Percentiles rank a stretch among this genome's conserved stretches.
Conservation (phyloP, 108 stramenopile species). For the Pseudonitzschia pungens region DNA sequence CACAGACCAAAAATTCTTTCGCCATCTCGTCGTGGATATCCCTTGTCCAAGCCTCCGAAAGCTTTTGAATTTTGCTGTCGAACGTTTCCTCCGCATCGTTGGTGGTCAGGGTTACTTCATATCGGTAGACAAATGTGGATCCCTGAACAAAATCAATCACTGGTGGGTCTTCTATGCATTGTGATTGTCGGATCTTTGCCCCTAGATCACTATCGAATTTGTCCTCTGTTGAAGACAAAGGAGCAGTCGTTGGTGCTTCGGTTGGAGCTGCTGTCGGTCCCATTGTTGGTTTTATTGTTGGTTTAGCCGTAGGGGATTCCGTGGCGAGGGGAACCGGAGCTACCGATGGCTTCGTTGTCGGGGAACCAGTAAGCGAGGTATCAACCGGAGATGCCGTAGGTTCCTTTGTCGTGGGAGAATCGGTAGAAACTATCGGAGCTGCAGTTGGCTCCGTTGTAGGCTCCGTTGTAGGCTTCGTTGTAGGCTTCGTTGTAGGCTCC, state of each 20-base stretch:
- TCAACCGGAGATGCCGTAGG: background rate
- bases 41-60: background rate
- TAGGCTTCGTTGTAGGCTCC: background rate
- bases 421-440: background rate
- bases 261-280: background rate
- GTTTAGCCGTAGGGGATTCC: background rate
- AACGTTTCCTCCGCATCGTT: background rate
- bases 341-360: background rate
- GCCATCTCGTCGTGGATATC: constrained; percentile 3
- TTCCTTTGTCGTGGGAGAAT: background rate
- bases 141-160: constrained; percentile 1
- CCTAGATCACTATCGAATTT: background rate
- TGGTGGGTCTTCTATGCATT: constrained; percentile 14
- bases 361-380: background rate
- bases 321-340: constrained; percentile 1
- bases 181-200: constrained; percentile 15
- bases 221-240: background rate
- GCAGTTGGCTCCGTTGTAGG: background rate
- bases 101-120: background rate
- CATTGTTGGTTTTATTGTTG: background rate
- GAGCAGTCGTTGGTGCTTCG: background rate
- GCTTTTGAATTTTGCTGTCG: background rate
- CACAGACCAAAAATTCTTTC: constrained; percentile 6
- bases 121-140: background rate
- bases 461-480: background rate